Conservation (phyloP, 768 basidiomycete species). For the Panellus pusillus region DNA sequence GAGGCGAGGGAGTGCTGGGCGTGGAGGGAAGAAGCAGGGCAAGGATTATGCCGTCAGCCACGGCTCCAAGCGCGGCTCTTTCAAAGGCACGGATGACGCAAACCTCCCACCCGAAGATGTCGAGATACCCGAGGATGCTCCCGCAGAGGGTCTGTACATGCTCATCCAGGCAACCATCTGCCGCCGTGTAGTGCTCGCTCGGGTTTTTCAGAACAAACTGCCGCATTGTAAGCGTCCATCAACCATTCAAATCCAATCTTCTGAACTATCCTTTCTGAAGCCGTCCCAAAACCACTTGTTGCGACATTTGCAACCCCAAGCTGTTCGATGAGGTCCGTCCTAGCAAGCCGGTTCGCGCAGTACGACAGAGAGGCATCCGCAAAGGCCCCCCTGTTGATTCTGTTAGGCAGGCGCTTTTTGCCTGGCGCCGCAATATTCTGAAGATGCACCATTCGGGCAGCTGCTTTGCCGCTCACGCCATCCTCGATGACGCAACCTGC, state of each 20-base stretch:
- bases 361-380: neutral
- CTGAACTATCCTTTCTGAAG: neutral
- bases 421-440: neutral
- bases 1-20: too few relatives aligned
- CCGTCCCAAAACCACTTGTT: neutral
- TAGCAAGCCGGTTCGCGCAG: neutral
- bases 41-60: neutral
- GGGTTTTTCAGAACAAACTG: neutral
- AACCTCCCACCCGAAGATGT: neutral
- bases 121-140: neutral
- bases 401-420: neutral
- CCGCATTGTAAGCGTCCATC: neutral
- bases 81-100: neutral
- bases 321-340: neutral
- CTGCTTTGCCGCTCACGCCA: neutral
- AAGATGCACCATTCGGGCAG: neutral
- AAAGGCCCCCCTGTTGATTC: neutral
- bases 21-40: neutral
- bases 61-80: conserved; percentile 1
- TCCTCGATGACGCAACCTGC: conserved; percentile 6
- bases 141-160: neutral
- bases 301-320: conserved; percentile 4
- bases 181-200: neutral
- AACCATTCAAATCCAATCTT: too few relatives aligned
- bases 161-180: conserved; percentile 1